phyloP scores from a whole-genome alignment of 2,329 filamentous ascomycete genomes.

The Emmonsiellopsis sp. region DNA sequence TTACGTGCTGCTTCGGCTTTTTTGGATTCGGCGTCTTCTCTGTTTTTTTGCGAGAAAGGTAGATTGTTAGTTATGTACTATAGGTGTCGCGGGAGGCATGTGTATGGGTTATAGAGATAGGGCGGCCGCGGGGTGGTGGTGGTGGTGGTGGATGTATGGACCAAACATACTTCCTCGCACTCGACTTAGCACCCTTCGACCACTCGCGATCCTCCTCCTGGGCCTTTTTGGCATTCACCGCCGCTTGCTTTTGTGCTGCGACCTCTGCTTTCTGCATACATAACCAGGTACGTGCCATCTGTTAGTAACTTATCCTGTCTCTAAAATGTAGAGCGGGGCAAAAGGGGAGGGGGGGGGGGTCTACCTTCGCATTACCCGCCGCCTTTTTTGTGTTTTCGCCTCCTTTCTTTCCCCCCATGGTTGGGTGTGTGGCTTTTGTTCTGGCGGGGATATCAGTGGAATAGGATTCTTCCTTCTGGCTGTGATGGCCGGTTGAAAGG shows the following conservation, averaged over 20 bases:
- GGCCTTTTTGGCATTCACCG: constrained; percentile 56
- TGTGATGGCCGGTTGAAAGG: too few species aligned
- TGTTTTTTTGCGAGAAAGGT: constrained; percentile 33
- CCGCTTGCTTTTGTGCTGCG: constrained; percentile 70
- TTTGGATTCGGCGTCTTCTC: constrained; percentile 76
- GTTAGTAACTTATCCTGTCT: background rate
- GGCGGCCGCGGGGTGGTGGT: too few species aligned
- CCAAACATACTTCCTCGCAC: constrained; percentile 68
- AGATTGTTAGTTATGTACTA: background rate
- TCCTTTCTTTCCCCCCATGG: constrained; percentile 64
- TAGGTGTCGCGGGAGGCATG: background rate
- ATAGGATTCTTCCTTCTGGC: too few species aligned
- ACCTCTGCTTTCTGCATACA: constrained; percentile 71
- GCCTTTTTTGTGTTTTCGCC: constrained; percentile 82
- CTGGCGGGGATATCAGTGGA: too few species aligned
- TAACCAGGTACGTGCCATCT: background rate
- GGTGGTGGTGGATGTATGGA: background rate
- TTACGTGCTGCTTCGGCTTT: constrained; percentile 74
- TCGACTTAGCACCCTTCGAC: constrained; percentile 77
- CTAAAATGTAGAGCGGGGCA: background rate
- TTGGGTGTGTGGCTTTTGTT: constrained; percentile 9
- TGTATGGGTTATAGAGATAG: too few species aligned
- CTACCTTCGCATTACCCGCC: constrained; percentile 63
- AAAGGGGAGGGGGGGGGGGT: constrained; percentile 18
- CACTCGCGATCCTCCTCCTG: constrained; percentile 67